Evolutionary conservation across 345 rosid genomes (phyloP).

Genomic region (Acer negundo): DNA sequence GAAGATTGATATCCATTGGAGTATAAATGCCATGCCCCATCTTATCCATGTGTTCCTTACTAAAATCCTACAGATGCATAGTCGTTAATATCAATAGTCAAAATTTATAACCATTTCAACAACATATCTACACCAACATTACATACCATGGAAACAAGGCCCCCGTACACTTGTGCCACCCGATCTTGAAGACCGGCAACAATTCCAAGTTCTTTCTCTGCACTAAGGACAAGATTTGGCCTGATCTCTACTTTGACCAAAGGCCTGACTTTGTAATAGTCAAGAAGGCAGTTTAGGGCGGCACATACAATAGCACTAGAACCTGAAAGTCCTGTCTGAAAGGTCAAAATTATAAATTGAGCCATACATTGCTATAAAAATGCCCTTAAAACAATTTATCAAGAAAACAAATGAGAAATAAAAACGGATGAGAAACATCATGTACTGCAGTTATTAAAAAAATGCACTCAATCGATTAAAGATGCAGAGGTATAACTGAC

Average conservation of each 20-base stretch:
- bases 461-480: neutral
- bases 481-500: neutral
- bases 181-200: conserved; percentile 99
- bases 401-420: neutral
- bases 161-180: conserved; percentile 94
- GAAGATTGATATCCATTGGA: conserved; percentile 76
- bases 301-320: conserved; percentile 98
- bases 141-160: conserved; percentile 90
- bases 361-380: neutral
- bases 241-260: conserved; percentile 69
- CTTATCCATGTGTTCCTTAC: conserved; percentile 76
- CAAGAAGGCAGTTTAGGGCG: conserved; percentile 86
- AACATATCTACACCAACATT: conserved; percentile 7
- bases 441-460: neutral
- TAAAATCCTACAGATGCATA: conserved; percentile 61
- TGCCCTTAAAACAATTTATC: neutral
- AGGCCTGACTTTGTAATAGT: conserved; percentile 81
- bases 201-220: conserved; percentile 88
- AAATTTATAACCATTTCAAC: neutral
- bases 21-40: conserved; percentile 83
- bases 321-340: conserved; percentile 96
- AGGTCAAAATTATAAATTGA: conserved; percentile 29
- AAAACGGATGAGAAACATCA: neutral
- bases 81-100: neutral
- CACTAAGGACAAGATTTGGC: conserved; percentile 71